Evolutionary conservation across 2,329 filamentous ascomycete species (phyloP).

Genomic region (Trichothecium sympodiale): DNA sequence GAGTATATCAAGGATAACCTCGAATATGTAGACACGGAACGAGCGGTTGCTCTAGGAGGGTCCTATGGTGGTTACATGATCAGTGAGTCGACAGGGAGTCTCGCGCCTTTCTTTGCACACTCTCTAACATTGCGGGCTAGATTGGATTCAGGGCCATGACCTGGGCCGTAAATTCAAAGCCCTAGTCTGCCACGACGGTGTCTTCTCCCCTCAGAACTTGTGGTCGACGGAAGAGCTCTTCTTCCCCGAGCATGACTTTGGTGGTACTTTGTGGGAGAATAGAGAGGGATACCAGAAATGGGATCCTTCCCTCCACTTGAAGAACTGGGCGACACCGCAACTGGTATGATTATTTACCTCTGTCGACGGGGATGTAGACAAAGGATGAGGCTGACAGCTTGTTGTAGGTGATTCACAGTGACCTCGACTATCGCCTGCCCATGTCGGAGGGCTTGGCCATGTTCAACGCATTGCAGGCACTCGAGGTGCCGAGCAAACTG

Average conservation of each 20-base stretch:
- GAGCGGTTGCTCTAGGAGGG: conserved; percentile 64
- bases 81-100: conserved; percentile 29
- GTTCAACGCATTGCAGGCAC: conserved; percentile 75
- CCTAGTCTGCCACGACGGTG: conserved; percentile 78
- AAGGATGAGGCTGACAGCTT: neutral
- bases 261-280: conserved; percentile 49
- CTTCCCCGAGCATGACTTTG: conserved; percentile 59
- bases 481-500: conserved; percentile 64
- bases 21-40: conserved; percentile 54
- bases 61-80: conserved; percentile 71
- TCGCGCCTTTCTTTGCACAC: too few relatives aligned
- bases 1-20: conserved; percentile 60
- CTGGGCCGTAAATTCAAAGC: conserved; percentile 80
- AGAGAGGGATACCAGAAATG: conserved; percentile 55
- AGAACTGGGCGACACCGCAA: conserved; percentile 77
- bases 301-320: conserved; percentile 53
- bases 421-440: conserved; percentile 79
- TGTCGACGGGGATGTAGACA: conserved; percentile 3
- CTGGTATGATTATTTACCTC: conserved; percentile 42
- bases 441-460: conserved; percentile 75
- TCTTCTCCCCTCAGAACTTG: conserved; percentile 61
- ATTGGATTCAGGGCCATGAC: conserved; percentile 84
- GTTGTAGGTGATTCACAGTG: conserved; percentile 60
- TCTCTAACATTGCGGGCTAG: conserved; percentile 16
- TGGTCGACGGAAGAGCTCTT: conserved; percentile 59